phyloP scores from a whole-genome alignment of 2,329 filamentous ascomycete species.

The Beauveria medogensis region DNA sequence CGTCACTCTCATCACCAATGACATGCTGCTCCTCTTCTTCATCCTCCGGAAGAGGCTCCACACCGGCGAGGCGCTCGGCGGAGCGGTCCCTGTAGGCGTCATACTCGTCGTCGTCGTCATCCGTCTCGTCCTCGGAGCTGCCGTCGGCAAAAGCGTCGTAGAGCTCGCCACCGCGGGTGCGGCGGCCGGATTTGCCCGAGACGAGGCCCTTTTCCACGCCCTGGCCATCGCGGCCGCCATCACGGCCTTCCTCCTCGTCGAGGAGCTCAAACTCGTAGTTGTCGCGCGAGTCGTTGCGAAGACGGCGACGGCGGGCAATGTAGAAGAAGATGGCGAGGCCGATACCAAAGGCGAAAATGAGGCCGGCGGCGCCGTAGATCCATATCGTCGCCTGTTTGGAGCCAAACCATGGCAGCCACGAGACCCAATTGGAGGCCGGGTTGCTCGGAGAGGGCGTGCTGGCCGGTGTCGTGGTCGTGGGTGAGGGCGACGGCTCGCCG shows the following conservation, averaged over 20 bases:
- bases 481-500: slow-evolving; percentile 24
- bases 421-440: slow-evolving; percentile 65
- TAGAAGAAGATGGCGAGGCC: slow-evolving; percentile 77
- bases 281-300: slow-evolving; percentile 66
- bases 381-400: slow-evolving; percentile 82
- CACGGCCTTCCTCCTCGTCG: slow-evolving; percentile 69
- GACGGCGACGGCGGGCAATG: slow-evolving; percentile 67
- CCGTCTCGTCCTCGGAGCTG: slow-evolving; percentile 52
- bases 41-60: slow-evolving; percentile 20
- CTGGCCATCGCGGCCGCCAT: slow-evolving; percentile 55
- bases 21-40: slow-evolving; percentile 40
- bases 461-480: slow-evolving; percentile 17
- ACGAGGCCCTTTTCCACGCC: slow-evolving; percentile 35
- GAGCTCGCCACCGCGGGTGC: slow-evolving; percentile 71
- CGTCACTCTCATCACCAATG: slow-evolving; percentile 39
- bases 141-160: slow-evolving; percentile 97
- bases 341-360: slow-evolving; percentile 77
- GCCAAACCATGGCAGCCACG: slow-evolving; percentile 85
- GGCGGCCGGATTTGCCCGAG: slow-evolving; percentile 35
- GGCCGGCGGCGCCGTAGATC: slow-evolving; percentile 81
- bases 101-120: slow-evolving; percentile 33
- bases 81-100: slow-evolving; percentile 34
- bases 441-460: slow-evolving; percentile 29
- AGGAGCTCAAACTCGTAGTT: slow-evolving; percentile 94
- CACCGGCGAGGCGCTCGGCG: slow-evolving; percentile 20